Evolutionary conservation across 331 rosid species (phyloP).

Genomic region (Cydonia oblonga): DNA sequence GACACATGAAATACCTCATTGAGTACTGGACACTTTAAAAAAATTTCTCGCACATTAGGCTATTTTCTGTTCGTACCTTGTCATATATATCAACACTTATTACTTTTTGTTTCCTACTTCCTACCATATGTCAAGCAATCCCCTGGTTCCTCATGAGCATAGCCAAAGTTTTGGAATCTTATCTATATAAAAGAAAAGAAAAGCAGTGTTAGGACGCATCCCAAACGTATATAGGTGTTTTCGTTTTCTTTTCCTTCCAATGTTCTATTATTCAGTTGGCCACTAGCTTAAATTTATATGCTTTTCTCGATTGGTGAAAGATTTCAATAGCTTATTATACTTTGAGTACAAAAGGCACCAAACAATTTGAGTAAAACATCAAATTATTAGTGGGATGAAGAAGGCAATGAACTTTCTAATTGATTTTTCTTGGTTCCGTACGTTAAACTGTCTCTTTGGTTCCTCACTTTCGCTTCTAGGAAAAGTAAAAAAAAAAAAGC

Average conservation of each 20-base stretch:
- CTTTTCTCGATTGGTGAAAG: neutral
- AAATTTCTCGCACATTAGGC: no score
- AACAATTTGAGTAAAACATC: neutral
- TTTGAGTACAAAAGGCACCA: neutral
- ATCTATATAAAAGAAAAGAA: neutral
- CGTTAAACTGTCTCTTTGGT: neutral
- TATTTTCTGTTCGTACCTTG: neutral
- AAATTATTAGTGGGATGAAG: neutral
- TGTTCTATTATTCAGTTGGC: neutral
- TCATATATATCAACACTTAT: neutral
- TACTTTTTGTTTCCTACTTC: neutral
- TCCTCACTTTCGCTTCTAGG: neutral
- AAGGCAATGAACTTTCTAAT: neutral
- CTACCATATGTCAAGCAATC: neutral
- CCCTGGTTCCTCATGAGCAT: neutral
- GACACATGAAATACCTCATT: no score
- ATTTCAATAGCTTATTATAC: neutral
- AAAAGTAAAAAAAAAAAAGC: neutral
- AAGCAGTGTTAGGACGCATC: neutral
- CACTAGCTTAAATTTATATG: neutral
- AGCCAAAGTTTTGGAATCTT: neutral
- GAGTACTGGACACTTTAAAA: no score
- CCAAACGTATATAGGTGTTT: neutral
- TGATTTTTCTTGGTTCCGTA: neutral
- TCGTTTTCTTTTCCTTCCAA: neutral